Conservation (phyloP, 2,329 filamentous ascomycete genomes). For the Phaeosphaeriaceae sp. region DNA sequence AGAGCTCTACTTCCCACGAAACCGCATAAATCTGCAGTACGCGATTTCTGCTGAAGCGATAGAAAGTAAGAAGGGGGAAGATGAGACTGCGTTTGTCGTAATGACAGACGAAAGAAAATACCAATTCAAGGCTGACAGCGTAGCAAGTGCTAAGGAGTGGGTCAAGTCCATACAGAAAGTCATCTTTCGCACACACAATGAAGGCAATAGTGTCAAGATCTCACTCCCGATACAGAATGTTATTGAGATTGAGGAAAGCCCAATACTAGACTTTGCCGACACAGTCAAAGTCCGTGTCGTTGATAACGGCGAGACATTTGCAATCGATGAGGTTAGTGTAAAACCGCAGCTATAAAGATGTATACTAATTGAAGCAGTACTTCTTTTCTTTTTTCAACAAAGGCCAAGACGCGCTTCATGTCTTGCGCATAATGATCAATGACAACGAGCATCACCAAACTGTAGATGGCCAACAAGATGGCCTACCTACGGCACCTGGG, state of each 20-base stretch:
- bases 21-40: slow-evolving; percentile 90
- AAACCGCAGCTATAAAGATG: background rate
- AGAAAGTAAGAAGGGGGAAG: slow-evolving; percentile 71
- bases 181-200: slow-evolving; percentile 94
- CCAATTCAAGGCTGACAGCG: slow-evolving; percentile 87
- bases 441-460: slow-evolving; percentile 58
- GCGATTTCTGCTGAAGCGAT: slow-evolving; percentile 83
- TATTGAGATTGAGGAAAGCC: slow-evolving; percentile 89
- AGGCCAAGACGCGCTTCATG: slow-evolving; percentile 80
- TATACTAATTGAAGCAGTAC: slow-evolving; percentile 62
- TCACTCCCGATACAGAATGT: slow-evolving; percentile 87
- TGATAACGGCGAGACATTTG: slow-evolving; percentile 92
- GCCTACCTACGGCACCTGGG: slow-evolving; percentile 10
- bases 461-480: slow-evolving; percentile 11
- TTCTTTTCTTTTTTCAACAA: slow-evolving; percentile 95
- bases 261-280: slow-evolving; percentile 88
- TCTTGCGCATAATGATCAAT: slow-evolving; percentile 75
- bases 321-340: slow-evolving; percentile 83
- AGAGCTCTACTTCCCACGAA: slow-evolving; percentile 88
- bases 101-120: slow-evolving; percentile 84
- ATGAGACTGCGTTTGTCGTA: slow-evolving; percentile 77
- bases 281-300: slow-evolving; percentile 93
- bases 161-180: slow-evolving; percentile 92
- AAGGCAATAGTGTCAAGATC: slow-evolving; percentile 96
- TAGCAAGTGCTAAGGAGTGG: slow-evolving; percentile 91